Evolutionary conservation across 176 grass and related monocot species (phyloP), one percentile per base, ranked within the genome.

Genomic region (Oryza longistaminata): DNA sequence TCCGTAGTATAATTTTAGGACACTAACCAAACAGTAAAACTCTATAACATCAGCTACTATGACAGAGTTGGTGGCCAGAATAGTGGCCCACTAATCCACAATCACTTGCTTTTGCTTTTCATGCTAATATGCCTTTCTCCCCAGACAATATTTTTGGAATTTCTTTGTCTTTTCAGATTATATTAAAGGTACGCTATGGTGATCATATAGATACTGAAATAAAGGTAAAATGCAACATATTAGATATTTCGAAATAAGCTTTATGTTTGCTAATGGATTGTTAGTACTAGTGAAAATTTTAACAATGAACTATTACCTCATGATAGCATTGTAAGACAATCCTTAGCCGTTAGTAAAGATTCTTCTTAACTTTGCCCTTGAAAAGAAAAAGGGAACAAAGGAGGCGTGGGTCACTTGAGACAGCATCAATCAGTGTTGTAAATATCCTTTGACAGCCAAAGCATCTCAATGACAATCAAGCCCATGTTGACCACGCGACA

Each of bases 361-460:
- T 82, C 55, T 37, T 58, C 17, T 68, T 53, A 48, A 67, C 50
- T 84, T 81, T 66, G 2, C 66, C 26, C 19, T 76, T 34, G 16
- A 62, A 75, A 86, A 46, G 31, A 40, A 43, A 82, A 73, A 14
- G 25, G 55, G 45, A 64, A 78, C 66, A 70, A 61, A 13, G 46
- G 12, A 26, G 52, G 25, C 21, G 74, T 66, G 60, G 74, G 48
- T 68, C 62, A 73, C 61, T 34, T 31, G 64, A 66, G 79, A 76
- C 83, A 90, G 66, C 73, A 78, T 76, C 67, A 72, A 83, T 80
- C 75, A 52, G 19, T 72, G 55, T 81, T 77, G 50, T 55, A 78
- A 35, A 35, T 17, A 70, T 61, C 35, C 19, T 82, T 73, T 24
- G 43, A 39, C 39, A n/a, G 37, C 67, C 58, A 62, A 24, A 9